These are phyloP conservation scores for Polyplosphaeria fusca DNA, from an alignment of 495 filamentous ascomycete species.

Conservation along the genomic window DNA sequence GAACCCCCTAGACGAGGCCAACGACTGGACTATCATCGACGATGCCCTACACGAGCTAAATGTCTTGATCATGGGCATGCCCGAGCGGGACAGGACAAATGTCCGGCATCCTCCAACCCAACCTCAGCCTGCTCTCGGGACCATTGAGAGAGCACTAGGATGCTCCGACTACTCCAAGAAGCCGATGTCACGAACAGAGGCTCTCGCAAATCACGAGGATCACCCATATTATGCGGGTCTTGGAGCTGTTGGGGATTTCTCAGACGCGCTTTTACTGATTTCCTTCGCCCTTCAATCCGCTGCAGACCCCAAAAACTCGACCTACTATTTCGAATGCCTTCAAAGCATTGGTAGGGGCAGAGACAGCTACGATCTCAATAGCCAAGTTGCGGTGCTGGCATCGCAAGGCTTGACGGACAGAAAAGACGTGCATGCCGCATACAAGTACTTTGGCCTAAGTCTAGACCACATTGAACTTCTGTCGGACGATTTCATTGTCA, in stretches of 20 bases:
- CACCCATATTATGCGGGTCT: conserved; percentile 47
- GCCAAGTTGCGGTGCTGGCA: conserved; percentile 42
- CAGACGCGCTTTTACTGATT: conserved; percentile 52
- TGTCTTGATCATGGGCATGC: conserved; percentile 11
- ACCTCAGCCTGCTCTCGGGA: conserved; percentile 39
- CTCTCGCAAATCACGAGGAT: conserved; percentile 21
- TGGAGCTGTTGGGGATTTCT: conserved; percentile 48
- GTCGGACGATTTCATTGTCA: conserved; percentile 57
- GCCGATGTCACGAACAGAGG: conserved; percentile 3
- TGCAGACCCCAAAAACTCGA: conserved; percentile 40
- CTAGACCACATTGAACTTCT: conserved; percentile 39
- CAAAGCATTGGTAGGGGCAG: conserved; percentile 44
- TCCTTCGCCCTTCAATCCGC: conserved; percentile 45
- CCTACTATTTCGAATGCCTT: conserved; percentile 52
- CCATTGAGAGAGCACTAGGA: conserved; percentile 49
- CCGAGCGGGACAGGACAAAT: conserved; percentile 44
- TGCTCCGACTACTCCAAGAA: conserved; percentile 45
- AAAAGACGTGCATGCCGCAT: conserved; percentile 48
- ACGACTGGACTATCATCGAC: conserved; percentile 51
- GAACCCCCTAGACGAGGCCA: conserved; percentile 47
- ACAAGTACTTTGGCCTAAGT: conserved; percentile 51
- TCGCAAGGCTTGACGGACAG: conserved; percentile 44
- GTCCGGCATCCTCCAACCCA: conserved; percentile 38
- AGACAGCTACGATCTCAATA: conserved; percentile 43
- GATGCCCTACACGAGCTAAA: conserved; percentile 52